Evolutionary conservation across 2,329 filamentous ascomycete genomes (phyloP), one percentile per base, ranked within the genome.

Genomic region (Cladosporium velox): DNA sequence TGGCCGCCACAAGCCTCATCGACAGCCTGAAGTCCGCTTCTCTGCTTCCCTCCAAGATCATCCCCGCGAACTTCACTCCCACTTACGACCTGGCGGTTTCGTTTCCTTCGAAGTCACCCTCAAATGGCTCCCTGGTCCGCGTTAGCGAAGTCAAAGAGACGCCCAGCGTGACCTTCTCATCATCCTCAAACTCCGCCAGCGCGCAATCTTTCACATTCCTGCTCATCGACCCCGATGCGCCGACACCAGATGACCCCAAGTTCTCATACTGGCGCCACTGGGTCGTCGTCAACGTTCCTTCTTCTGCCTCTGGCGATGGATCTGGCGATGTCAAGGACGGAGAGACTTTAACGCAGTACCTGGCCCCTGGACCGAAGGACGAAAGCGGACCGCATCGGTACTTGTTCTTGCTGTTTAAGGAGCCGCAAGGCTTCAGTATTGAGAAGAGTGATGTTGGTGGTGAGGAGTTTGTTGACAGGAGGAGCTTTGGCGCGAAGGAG

Each of bases 261-360:
- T 86, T 84, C 70, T 81, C 83, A 0, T 85, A 83, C 70, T 86
- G 84, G 83, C 77, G 84, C 24, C 84, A 86, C 70, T 86, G 83
- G 82, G 78, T 86, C 30, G 72, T 85, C 0, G 34, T 35, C 2
- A 41, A 38, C 21, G 71, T 77, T 15, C 51, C 64, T n/a, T 41
- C 49, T 47, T 47, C 41, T 47, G 38, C 65, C 21, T 34, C 51
- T 28, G 30, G 26, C 10, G 52, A 57, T 4, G 24, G 52, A 32
- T 54, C 67, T 14, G 51, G 67, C n/a, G 41, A 47, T 24, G n/a
- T 47, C n/a, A 30, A 68, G 0, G 63, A 58, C 1, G 74, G 73
- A 5, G 70, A 64, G 4, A 74, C 72, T 2, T 21, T 78, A 35
- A 78, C 76, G 14, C 67, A 67, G 61, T 78, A 77, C 32, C 65